phyloP scores from a whole-genome alignment of 139 green algal genomes.

The Monoraphidium neglectum region DNA sequence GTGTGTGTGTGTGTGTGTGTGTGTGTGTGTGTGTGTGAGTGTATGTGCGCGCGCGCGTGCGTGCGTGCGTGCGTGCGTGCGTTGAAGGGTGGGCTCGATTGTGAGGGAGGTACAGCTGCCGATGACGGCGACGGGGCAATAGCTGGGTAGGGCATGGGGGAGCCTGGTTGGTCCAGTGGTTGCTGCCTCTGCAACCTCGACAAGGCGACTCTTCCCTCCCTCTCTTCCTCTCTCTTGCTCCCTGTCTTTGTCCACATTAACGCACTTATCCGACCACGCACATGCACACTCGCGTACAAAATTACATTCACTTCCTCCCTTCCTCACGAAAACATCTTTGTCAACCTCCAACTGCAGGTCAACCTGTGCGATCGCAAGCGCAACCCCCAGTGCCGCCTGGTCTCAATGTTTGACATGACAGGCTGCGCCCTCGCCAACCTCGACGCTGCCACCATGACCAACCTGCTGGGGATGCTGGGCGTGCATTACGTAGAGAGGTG shows the following conservation, averaged over 20 bases:
- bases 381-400: conserved; percentile 1
- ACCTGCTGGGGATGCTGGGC: conserved; percentile 20
- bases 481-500: conserved; percentile 25
- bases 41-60: no score
- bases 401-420: conserved; percentile 29
- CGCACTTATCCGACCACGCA: background rate
- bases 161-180: background rate
- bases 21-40: no score
- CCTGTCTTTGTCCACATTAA: background rate
- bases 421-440: conserved; percentile 20
- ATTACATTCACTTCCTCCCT: background rate
- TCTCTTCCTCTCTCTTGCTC: background rate
- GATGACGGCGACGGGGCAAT: no score
- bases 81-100: no score
- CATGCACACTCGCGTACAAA: background rate
- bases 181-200: background rate
- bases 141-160: no score
- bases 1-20: no score
- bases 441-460: conserved; percentile 11
- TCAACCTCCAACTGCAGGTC: background rate
- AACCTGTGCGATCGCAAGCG: conserved; percentile 8
- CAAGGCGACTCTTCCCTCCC: background rate
- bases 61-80: no score
- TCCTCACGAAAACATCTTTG: background rate
- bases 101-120: no score